Base-by-base conservation (phyloP, 768 basidiomycete genomes). In the Hydnomerulius pinastri region DNA sequence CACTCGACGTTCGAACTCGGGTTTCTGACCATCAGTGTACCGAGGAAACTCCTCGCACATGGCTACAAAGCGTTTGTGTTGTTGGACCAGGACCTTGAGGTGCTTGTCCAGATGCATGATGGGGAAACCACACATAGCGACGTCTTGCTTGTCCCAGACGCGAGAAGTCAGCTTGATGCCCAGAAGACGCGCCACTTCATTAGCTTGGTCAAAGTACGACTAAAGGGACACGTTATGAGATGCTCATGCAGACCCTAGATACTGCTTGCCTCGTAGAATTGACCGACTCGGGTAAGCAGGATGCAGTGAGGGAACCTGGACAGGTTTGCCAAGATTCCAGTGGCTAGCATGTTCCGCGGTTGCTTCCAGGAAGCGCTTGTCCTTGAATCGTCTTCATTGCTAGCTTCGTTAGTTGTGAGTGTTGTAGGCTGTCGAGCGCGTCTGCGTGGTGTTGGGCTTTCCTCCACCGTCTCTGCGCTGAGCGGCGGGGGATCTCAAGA, bases 141-240 rank as follows among this genome's bases (percentile, higher is more conserved):
- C 75, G 35, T 79, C 77, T 13, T 77, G 73, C 15, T 80, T 83
- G 53, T 80, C 80, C 90, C 88, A 91, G 60, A 80, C 80, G 51
- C 86, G 80, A 51, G 82, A 80, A 2, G 92, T 86, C 20, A 94
- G 73, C 59, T 92, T 95, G 70, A 96, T 93, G 57, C 82, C 83
- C 10, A 97, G 77, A 13, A 94, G 71, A 25, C 74, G 76, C 4
- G 92, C 77, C 6, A 98, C 83, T 51, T 89, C 84, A 12, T 73
- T 70, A 7, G 94, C 93, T 77, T 95, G 95, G 33, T 90, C 87
- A 59, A 96, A 98, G 67, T 97, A 97, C 0, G 95, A 95, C 94
- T 98, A 32, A 46, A 8, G 11, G 0, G 24, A 17, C 24, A 39
- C 44, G 52, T 43, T 61, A 56, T 28, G 43, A 28, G 32, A 51